Base-by-base conservation (phyloP, 2,329 filamentous ascomycete genomes). In the Metarhizium sp. region DNA sequence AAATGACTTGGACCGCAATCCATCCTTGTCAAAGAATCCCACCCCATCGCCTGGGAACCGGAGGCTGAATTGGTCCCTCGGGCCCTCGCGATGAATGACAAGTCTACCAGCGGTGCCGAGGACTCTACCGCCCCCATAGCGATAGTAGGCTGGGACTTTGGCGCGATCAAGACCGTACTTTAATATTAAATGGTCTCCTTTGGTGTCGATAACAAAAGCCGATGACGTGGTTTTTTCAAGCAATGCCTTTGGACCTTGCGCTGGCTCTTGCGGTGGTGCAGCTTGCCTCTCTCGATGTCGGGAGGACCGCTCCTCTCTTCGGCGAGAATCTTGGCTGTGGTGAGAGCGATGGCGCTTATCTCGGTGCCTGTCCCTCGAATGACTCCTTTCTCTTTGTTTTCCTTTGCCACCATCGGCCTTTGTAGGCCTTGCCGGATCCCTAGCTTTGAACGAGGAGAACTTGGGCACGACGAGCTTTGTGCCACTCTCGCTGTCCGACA, bases 121-220 rank as follows among this genome's bases (percentile, higher is more conserved):
- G 1, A 96, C 74, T 56, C 77, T 78, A 2, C 90, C 90, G 55
- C 75, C 74, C 14, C 90, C 88, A 58, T 74, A 73, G 6, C 90
- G 84, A 58, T 78, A 78, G 66, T 95, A 96, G 2, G 71, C 63
- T 0, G 91, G 90, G 11, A 95, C 72, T 54, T 79, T 80, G 60
- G 87, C 88, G 40, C 81, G 82, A 66, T 96, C 84, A 43, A 88
- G 78, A 32, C 56, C 89, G 67, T 92, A 96, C 30, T 79, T 79
- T 48, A 87, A 69, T 60, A 94, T 90, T 50, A 90, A 78, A 4
- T 78, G 74, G 63, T 97, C 92, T 0, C 92, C 92, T 64, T 83
- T 84, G 46, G 75, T 82, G 69, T 97, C 92, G 52, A 88, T 64
- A 48, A 82, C 63, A 66, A 82, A 92, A 3, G 65, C 43, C 64